A percentile compares a stretch with the other conserved stretches of the same genome.
Evolutionary conservation across 306 rosid species (phyloP).

Genomic region (Lupinus albus): DNA sequence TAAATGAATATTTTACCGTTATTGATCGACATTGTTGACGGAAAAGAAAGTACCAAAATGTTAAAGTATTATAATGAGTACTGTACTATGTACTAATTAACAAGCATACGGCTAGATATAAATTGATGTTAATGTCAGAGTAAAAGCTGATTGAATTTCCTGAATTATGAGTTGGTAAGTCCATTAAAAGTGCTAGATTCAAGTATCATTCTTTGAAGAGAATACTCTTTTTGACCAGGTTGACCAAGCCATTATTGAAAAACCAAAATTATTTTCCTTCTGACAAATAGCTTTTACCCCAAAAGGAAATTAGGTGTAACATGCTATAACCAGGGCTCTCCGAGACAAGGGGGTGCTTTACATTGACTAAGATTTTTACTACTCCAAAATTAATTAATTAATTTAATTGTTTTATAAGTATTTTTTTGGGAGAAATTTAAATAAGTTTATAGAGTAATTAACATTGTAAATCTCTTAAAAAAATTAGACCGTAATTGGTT

Average conservation of each 20-base stretch:
- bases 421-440: no score
- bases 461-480: no score
- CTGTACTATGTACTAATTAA: background rate
- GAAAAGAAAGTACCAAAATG: no score
- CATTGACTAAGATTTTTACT: background rate
- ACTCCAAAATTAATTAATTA: background rate
- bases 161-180: background rate
- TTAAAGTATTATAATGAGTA: no score
- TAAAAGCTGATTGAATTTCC: background rate
- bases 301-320: no score
- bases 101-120: no score
- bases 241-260: background rate
- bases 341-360: background rate
- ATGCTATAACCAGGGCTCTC: conserved; percentile 3
- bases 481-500: no score
- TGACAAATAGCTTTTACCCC: background rate
- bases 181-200: conserved; percentile 1
- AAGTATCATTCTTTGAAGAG: background rate
- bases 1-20: no score
- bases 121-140: conserved; percentile 8
- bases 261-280: background rate
- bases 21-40: background rate
- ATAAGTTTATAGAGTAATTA: no score
- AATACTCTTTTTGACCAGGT: background rate
- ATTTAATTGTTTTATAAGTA: no score